A percentile compares a stretch with the other conserved stretches of the same genome.
Evolutionary conservation across 768 basidiomycete species (phyloP).

Genomic region (Ramaria rubella): DNA sequence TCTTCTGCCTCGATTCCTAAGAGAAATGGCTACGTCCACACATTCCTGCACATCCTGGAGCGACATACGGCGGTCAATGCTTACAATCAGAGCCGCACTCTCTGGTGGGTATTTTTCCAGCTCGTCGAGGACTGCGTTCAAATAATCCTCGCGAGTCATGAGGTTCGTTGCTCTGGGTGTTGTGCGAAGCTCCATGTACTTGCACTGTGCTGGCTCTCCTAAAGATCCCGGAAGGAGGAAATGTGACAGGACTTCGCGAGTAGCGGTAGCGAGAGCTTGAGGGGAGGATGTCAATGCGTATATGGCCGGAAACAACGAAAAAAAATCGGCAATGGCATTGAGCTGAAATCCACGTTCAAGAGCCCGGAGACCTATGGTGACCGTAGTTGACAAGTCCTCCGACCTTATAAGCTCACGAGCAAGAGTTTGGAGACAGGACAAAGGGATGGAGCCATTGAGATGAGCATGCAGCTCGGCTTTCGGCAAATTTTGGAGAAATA

Average conservation of each 20-base stretch:
- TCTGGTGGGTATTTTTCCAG: constrained; percentile 48
- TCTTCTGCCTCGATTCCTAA: constrained; percentile 51
- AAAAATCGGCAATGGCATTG: constrained; percentile 63
- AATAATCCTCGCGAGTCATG: constrained; percentile 57
- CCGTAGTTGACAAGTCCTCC: constrained; percentile 25
- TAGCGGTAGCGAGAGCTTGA: constrained; percentile 43
- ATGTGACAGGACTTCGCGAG: constrained; percentile 55
- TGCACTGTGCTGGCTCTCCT: constrained; percentile 44
- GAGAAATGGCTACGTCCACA: constrained; percentile 45
- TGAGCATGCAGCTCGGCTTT: constrained; percentile 88
- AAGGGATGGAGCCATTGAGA: constrained; percentile 77
- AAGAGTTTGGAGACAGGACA: constrained; percentile 54
- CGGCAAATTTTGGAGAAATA: constrained; percentile 56
- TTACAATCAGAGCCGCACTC: constrained; percentile 59
- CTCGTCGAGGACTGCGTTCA: constrained; percentile 59
- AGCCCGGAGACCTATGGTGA: constrained; percentile 39
- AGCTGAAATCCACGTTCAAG: constrained; percentile 39
- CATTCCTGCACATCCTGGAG: constrained; percentile 45
- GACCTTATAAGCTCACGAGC: constrained; percentile 34
- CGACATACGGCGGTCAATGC: constrained; percentile 68
- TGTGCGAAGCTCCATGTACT: constrained; percentile 77
- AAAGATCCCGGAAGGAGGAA: constrained; percentile 40
- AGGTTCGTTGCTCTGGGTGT: constrained; percentile 55
- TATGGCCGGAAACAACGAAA: constrained; percentile 68
- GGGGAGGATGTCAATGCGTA: constrained; percentile 69